phyloP scores from a whole-genome alignment of 345 rosid genomes.

The Gossypioides kirkii region DNA sequence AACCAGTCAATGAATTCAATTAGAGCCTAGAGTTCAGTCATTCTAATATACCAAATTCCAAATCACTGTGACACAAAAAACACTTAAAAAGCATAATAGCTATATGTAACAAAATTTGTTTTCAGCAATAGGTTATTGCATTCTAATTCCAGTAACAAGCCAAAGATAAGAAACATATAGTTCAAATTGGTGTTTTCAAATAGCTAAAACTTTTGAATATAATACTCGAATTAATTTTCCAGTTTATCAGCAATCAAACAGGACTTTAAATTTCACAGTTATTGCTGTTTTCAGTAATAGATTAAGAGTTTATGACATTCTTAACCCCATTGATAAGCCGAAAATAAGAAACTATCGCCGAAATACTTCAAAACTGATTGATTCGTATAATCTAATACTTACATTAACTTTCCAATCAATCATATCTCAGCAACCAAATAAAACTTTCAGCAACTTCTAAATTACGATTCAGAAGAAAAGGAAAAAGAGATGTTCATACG shows the following conservation, averaged over 20 bases:
- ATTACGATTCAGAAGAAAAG: background rate
- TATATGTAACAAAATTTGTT: background rate
- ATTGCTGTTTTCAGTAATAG: background rate
- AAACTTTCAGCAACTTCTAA: background rate
- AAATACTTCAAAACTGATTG: background rate
- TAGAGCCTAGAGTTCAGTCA: background rate
- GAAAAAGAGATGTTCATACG: background rate
- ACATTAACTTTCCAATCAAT: background rate
- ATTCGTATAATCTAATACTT: background rate
- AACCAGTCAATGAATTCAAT: background rate
- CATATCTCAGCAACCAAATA: background rate
- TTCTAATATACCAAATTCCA: background rate
- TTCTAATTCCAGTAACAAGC: background rate
- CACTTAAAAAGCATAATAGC: background rate
- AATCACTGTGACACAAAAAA: background rate
- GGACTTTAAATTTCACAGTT: background rate
- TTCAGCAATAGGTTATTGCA: background rate
- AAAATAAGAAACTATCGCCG: background rate
- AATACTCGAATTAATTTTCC: background rate
- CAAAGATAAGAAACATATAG: background rate
- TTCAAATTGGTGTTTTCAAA: background rate
- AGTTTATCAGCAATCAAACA: constrained; percentile 3
- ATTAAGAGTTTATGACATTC: background rate
- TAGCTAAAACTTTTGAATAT: background rate
- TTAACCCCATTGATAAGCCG: background rate